Base-by-base conservation (phyloP, 2,329 filamentous ascomycete species). In the Aspergillus sclerotialis region DNA sequence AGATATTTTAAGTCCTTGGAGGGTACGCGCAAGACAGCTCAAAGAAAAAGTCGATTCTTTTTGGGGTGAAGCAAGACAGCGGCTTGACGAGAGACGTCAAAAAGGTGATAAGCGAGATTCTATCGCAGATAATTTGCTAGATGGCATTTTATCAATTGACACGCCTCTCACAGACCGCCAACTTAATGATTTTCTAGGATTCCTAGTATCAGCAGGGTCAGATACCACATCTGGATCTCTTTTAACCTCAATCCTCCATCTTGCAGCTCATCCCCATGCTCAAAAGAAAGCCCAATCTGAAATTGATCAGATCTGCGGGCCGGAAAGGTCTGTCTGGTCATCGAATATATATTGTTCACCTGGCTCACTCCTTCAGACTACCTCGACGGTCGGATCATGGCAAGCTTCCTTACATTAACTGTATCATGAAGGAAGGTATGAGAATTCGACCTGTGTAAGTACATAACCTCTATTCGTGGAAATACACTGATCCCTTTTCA, bases 341-440 rank as follows among this genome's bases (percentile, higher is more conserved):
- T 9, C 28, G 19, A 30, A 11, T 17, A 30, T 16, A 10, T 30
- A 30, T 17, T 10, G 28, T 17, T 30, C 16, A 14, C 28, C 12
- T 30, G 28, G 14, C 28, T 30, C 10, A 30, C 12, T 17, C 14
- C 7, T 15, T 17, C n/a, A 30, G 28, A 30, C 28, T 30, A 30
- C 28, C 28, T 30, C 28, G 16, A 17, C 44, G 52, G 27, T 37
- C 40, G 2, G 59, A 64, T 39, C 49, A 47, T 30, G 33, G 30
- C 2, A 34, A 38, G 2, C 35, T 64, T 21, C 57, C 57, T 2
- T 63, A 63, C 26, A 37, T 48, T 16, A 45, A 40, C 25, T 32
- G 26, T 7, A 45, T 56, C 6, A 48, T 61, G 12, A 60, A 61
- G 33, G 59, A 63, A 38, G 45, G 45, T 5, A 44, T 60, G 35